Base-by-base conservation (phyloP, 2,329 filamentous ascomycete genomes). In the Nemania serpens region DNA sequence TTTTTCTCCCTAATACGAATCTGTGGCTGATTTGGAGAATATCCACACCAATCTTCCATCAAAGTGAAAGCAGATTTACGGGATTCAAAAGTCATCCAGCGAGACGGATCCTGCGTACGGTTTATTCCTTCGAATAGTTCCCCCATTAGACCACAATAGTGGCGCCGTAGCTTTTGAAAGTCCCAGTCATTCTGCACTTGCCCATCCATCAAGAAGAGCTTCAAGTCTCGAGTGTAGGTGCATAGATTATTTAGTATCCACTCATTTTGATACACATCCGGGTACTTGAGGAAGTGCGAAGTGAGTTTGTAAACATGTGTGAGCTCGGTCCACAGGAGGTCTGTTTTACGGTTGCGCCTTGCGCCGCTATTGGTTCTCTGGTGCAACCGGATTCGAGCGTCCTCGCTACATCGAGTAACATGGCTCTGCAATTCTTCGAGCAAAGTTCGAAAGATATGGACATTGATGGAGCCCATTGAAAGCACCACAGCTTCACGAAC, bases 21-120 rank as follows among this genome's bases (percentile, higher is more conserved):
- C 66, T 96, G 91, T 13, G 79, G 82, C 73, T 96, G 92, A 66
- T 97, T 97, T 0, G 93, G 92, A 7, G 93, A 97, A 74, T 96
- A 97, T 2, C 95, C 95, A 73, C 95, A 99, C 96, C 96, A 99
- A 66, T 98, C 94, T 76, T 99, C 95, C 93, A 99, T 98, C 49
- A 99, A 79, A 0, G 93, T 89, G 72, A 99, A 99, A 0, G 94
- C 91, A 5, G 95, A 97, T 73, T 97, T 97, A 42, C 96, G 84
- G 12, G 93, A 91, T 74, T 99, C 95, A 71, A 99, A 99, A 0
- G 95, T 93, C 86, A 99, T 95, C 94, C 95, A 99, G 34, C 92
- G 85, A 4, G 91, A 89, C 1, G 93, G 90, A 62, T 97, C 91
- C 63, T 88, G 88, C 0, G 92, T 92, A 53, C 88, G 85, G 68